Evolutionary conservation across 1,284 basidiomycete species (phyloP), one percentile per base, ranked within the genome.

Genomic region (Tremellales sp.): DNA sequence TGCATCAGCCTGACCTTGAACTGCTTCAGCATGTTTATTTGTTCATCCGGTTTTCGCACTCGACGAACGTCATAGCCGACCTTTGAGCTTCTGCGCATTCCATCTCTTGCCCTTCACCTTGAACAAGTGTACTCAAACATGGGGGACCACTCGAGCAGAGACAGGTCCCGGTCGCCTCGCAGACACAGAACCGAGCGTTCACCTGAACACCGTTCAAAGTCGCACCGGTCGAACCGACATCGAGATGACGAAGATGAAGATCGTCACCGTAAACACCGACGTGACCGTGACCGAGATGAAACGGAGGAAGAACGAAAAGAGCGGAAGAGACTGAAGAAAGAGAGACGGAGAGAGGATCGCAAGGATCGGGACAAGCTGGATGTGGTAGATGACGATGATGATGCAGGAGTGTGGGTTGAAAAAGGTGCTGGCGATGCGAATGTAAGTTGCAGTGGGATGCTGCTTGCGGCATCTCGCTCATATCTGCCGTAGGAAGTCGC

Each of bases 371-470:
- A 44, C 10, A 48, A 49, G 23, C 37, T 68, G n/a, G 52, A 59
- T 15, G 80, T 85, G 23, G 79, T 84, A 2, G 85, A 85, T 58
- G 84, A 86, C 50, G 83, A 86, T 64, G 77, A 79, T 27, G 75
- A 79, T 58, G 84, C 83, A 57, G 83, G 82, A 46, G 81, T 87
- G 77, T 91, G 89, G 89, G 80, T 86, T 31, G 88, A 91, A 74
- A 89, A 89, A 77, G 86, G 88, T 60, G 83, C 89, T 40, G 84
- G 85, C 64, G n/a, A n/a, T n/a, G n/a, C n/a, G n/a, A 84, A 84
- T 61, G 88, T 88, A 62, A 62, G 81, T 76, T 13, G 22, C 33
- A 43, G 25, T 19, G 25, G 37, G 4, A 33, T 26, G 25, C 43
- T 13, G 12, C 46, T n/a, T 49, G 19, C 29, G 23, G 23, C 6